A percentile compares a stretch with the other conserved stretches of the same genome.
Conservation (phyloP, 2,329 filamentous ascomycete genomes). For the Colletotrichum neosansevieriae region DNA sequence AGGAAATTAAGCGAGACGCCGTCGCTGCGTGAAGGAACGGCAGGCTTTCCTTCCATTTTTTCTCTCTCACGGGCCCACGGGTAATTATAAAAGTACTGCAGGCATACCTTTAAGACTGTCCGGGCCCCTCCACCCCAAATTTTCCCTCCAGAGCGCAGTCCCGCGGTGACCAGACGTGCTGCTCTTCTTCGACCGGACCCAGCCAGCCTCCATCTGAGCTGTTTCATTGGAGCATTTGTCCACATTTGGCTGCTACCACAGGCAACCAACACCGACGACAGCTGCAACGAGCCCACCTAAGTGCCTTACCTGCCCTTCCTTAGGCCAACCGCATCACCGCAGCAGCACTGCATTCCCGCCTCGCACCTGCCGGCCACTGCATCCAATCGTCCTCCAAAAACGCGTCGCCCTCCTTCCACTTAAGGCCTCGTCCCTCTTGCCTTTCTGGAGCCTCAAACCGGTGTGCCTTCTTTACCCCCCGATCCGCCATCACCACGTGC, state of each 20-base stretch:
- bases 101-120: constrained; percentile 41
- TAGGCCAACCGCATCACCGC: constrained; percentile 18
- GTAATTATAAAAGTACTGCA: constrained; percentile 42
- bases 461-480: constrained; percentile 1
- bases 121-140: constrained; percentile 41
- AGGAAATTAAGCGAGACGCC: constrained; percentile 40
- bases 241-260: constrained; percentile 16
- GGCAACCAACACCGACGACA: constrained; percentile 23
- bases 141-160: constrained; percentile 41
- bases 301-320: constrained; percentile 4
- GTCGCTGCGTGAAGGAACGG: constrained; percentile 41
- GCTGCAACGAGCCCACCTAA: not conserved
- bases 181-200: constrained; percentile 33
- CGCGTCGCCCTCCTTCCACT: constrained; percentile 22
- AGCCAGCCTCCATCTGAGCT: constrained; percentile 8
- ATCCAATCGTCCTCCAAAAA: constrained; percentile 23
- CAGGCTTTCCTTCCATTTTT: constrained; percentile 41
- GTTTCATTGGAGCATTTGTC: constrained; percentile 20
- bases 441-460: constrained; percentile 25
- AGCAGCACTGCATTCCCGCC: constrained; percentile 39
- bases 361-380: constrained; percentile 34
- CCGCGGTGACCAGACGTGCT: constrained; percentile 34
- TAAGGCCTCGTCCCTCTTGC: constrained; percentile 19
- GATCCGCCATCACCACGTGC: constrained; percentile 21
- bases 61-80: constrained; percentile 41